phyloP scores from a whole-genome alignment of 2,329 filamentous ascomycete species.

The Pseudocercospora macadamiae region DNA sequence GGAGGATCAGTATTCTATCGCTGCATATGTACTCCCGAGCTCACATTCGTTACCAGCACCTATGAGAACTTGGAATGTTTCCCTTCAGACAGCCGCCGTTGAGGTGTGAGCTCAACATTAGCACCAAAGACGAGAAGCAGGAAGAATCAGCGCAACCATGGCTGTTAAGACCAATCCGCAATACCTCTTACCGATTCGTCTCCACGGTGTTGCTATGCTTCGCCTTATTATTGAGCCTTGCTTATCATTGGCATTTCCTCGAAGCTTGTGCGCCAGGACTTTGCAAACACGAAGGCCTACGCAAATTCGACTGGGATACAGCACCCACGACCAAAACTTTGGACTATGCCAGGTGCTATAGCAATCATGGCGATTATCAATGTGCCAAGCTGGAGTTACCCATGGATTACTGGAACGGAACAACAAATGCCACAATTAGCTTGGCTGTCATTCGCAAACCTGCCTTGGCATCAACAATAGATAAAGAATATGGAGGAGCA shows the following conservation, averaged over 20 bases:
- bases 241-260: too few species aligned
- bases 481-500: conserved; percentile 45
- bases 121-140: not conserved
- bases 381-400: conserved; percentile 56
- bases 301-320: not conserved
- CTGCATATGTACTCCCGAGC: too few species aligned
- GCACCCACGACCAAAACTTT: not conserved
- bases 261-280: too few species aligned
- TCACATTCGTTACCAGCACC: too few species aligned
- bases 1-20: too few species aligned
- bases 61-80: too few species aligned
- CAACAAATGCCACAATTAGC: conserved; percentile 28
- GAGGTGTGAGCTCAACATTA: not conserved
- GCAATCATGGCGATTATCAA: conserved; percentile 26
- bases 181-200: not conserved
- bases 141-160: not conserved
- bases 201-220: not conserved
- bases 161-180: not conserved
- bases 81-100: too few species aligned
- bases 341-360: not conserved
- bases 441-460: conserved; percentile 53
- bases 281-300: not conserved
- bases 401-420: conserved; percentile 48
- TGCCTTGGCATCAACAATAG: conserved; percentile 44
- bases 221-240: too few species aligned